These are phyloP conservation scores for Podochytrium sp. DNA, from an alignment of 192 early-diverging fungal species.

Conservation along the genomic window DNA sequence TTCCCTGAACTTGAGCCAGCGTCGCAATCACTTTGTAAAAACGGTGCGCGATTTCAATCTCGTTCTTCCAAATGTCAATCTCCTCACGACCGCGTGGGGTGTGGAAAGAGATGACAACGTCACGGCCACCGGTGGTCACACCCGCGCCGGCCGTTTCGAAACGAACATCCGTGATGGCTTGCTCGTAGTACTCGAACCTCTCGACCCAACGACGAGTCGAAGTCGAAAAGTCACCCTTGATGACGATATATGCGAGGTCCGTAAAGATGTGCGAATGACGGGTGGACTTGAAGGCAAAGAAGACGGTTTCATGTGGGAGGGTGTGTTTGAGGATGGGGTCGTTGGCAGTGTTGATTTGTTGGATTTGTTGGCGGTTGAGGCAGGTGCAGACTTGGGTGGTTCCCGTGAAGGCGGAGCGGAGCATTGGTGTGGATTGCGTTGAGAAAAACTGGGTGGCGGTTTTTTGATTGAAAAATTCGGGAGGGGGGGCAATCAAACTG, in stretches of 20 bases:
- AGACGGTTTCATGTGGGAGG: background rate
- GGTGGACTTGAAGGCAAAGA: background rate
- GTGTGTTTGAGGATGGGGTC: too few relatives aligned
- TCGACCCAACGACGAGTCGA: background rate
- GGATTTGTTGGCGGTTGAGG: too few relatives aligned
- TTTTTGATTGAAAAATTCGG: too few relatives aligned
- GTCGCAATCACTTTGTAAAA: background rate
- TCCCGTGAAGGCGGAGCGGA: too few relatives aligned
- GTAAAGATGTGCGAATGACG: background rate
- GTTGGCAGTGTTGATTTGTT: too few relatives aligned
- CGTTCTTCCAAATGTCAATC: constrained; percentile 21
- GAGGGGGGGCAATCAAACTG: too few relatives aligned
- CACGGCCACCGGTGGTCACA: background rate
- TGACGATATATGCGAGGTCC: background rate
- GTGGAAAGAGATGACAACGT: background rate
- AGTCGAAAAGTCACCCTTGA: background rate
- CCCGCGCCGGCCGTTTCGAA: constrained; percentile 14
- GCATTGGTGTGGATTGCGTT: too few relatives aligned
- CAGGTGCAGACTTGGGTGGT: too few relatives aligned
- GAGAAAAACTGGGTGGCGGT: too few relatives aligned
- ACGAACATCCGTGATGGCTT: background rate
- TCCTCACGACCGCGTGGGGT: background rate
- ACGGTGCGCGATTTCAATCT: background rate
- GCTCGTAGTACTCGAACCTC: background rate
- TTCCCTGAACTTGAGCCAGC: background rate